Conservation (phyloP, 2,329 filamentous ascomycete genomes). For the Acrodontium crateriforme region DNA sequence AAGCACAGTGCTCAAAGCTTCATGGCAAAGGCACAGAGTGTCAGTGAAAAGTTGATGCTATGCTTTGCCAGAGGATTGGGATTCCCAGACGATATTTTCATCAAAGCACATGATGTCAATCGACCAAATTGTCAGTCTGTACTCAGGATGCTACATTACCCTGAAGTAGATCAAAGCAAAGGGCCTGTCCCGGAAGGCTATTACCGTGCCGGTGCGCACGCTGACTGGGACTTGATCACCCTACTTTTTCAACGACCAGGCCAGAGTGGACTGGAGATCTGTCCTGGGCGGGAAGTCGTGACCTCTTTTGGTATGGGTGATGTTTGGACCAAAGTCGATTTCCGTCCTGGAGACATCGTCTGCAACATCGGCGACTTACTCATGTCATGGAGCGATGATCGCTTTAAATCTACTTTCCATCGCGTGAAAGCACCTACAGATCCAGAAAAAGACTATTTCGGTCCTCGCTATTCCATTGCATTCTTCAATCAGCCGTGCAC, state of each 20-base stretch:
- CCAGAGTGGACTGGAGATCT: slow-evolving; percentile 50
- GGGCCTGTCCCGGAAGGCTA: slow-evolving; percentile 30
- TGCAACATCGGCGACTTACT: slow-evolving; percentile 54
- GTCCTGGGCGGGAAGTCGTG: slow-evolving; percentile 46
- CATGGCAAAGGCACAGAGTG: slow-evolving; percentile 39
- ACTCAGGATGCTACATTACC: slow-evolving; percentile 44
- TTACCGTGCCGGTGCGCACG: slow-evolving; percentile 48
- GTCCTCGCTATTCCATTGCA: slow-evolving; percentile 49
- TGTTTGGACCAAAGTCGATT: slow-evolving; percentile 49
- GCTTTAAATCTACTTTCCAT: slow-evolving; percentile 54
- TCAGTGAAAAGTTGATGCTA: slow-evolving; percentile 44
- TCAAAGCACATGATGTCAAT: slow-evolving; percentile 38
- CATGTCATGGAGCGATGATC: slow-evolving; percentile 54
- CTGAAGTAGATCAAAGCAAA: slow-evolving; percentile 17
- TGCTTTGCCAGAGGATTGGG: slow-evolving; percentile 45
- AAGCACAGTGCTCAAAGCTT: slow-evolving; percentile 32
- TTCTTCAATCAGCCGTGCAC: slow-evolving; percentile 52
- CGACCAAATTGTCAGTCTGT: slow-evolving; percentile 41
- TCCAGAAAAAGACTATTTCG: slow-evolving; percentile 37
- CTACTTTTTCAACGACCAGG: slow-evolving; percentile 48
- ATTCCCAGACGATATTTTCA: slow-evolving; percentile 43
- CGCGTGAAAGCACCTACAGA: slow-evolving; percentile 48
- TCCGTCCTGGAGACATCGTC: slow-evolving; percentile 40
- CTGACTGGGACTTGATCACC: slow-evolving; percentile 50
- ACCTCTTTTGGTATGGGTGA: slow-evolving; percentile 47